Base-by-base conservation (phyloP, 768 basidiomycete genomes). In the Lactarius vividus region DNA sequence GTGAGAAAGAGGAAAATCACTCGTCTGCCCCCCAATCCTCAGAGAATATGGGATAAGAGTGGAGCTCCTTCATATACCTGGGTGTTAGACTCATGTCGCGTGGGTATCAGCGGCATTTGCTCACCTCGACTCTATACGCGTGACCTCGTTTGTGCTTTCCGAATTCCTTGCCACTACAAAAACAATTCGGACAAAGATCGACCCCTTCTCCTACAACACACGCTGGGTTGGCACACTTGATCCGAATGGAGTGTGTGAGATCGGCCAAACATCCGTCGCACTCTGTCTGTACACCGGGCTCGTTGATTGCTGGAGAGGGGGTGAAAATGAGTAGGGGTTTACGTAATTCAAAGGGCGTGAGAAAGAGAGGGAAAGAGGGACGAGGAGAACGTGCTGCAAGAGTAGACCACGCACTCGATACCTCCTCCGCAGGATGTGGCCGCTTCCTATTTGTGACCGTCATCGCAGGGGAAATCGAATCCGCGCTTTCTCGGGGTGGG, bases 11-110 rank as follows among this genome's bases (percentile, higher is more conserved):
- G 3, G 37, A 29, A 4, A 79, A 88, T 76, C 71, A 94, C 93
- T 99, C 96, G 76, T 98, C 96, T 10, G 96, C 96, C 44, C 95
- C 96, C 97, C 96, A 98, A 75, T 96, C 94, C 63, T 89, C 87
- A 9, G 88, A 83, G 72, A 97, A 96, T 72, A 99, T 97, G 3
- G 96, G 97, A 76, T 96, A 93, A 9, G 96, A 94, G 75, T 97
- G 94, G 72, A 96, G 84, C 79, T 97, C 96, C 95, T 96, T 74
- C 13, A 59, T 20, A 26, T 46, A 10, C 56, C 37, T 23, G 28
- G 28, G 59, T 18, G 49, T 40, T 37, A 73, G 72, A 69, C 33
- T 61, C 63, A 31, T 59, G 29, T 52, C 11, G 31, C 9, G 40
- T 35, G 39, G 10, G 57, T 31, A 28, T 28, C 29, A 28, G 55